A percentile compares a stretch with the other conserved stretches of the same genome.
These are phyloP conservation scores for Tricholomella constricta DNA, from an alignment of 768 basidiomycete genomes.

Conservation along the genomic window DNA sequence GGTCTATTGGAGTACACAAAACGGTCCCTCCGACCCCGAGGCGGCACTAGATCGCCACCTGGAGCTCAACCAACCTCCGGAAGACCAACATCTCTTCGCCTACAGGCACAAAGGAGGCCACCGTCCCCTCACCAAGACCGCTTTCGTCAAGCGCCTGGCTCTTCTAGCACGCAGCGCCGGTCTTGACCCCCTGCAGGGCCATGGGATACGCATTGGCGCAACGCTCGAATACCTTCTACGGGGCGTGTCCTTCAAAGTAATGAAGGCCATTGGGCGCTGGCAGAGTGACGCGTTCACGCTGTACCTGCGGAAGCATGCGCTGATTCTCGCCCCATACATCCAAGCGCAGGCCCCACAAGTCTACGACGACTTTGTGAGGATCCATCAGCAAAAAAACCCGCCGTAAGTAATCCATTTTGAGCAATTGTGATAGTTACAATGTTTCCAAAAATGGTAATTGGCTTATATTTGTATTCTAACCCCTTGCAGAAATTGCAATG, in stretches of 20 bases:
- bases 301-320: too few relatives aligned
- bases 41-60: constrained; percentile 4
- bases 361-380: too few relatives aligned
- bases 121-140: constrained; percentile 20
- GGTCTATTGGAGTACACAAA: constrained; percentile 12
- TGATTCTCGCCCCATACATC: constrained; percentile 8
- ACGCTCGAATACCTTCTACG: constrained; percentile 25
- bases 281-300: too few relatives aligned
- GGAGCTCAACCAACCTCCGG: neutral
- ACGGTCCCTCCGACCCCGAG: constrained; percentile 9
- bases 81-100: neutral
- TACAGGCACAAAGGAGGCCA: neutral
- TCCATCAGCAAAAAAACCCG: too few relatives aligned
- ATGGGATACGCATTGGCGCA: constrained; percentile 27
- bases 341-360: neutral
- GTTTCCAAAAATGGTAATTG: too few relatives aligned
- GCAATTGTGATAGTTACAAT: too few relatives aligned
- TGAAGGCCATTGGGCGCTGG: too few relatives aligned
- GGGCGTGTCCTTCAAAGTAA: constrained; percentile 7
- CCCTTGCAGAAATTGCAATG: too few relatives aligned
- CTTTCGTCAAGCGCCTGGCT: constrained; percentile 17
- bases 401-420: too few relatives aligned
- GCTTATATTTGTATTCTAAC: too few relatives aligned
- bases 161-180: constrained; percentile 5
- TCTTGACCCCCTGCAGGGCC: constrained; percentile 17